phyloP scores from a whole-genome alignment of 148 eudicot genomes.

The Rhododendron simsii region DNA sequence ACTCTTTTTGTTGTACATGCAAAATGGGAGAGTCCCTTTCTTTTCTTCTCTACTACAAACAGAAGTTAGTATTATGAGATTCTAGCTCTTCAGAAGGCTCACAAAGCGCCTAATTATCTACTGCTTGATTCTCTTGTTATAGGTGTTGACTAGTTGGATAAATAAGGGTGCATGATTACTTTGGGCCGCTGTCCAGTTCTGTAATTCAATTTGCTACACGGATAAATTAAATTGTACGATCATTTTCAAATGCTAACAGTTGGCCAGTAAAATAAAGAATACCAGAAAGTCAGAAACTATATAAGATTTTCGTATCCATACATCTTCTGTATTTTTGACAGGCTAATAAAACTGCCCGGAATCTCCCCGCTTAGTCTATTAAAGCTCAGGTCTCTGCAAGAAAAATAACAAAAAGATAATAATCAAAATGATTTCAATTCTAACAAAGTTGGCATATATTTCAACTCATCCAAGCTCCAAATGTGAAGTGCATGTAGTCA shows the following conservation, averaged over 20 bases:
- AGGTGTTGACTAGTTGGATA: background rate
- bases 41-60: background rate
- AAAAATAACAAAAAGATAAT: background rate
- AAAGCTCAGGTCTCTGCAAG: slow-evolving; percentile 35
- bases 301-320: slow-evolving; percentile 8
- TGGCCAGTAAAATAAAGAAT: background rate
- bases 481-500: background rate
- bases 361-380: slow-evolving; percentile 36
- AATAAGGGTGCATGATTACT: background rate
- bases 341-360: slow-evolving; percentile 5
- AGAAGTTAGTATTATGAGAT: background rate
- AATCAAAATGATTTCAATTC: background rate
- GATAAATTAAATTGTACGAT: background rate
- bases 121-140: background rate
- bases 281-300: no score
- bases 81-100: background rate
- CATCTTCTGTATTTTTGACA: slow-evolving; percentile 17
- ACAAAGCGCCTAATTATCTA: background rate
- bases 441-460: background rate
- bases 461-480: background rate
- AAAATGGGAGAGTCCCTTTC: background rate
- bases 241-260: background rate
- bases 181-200: background rate
- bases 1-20: background rate
- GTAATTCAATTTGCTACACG: background rate